A percentile compares a stretch with the other conserved stretches of the same genome.
Evolutionary conservation across 805 yeast genomes (phyloP).

Genomic region (Pichia deserticola): DNA sequence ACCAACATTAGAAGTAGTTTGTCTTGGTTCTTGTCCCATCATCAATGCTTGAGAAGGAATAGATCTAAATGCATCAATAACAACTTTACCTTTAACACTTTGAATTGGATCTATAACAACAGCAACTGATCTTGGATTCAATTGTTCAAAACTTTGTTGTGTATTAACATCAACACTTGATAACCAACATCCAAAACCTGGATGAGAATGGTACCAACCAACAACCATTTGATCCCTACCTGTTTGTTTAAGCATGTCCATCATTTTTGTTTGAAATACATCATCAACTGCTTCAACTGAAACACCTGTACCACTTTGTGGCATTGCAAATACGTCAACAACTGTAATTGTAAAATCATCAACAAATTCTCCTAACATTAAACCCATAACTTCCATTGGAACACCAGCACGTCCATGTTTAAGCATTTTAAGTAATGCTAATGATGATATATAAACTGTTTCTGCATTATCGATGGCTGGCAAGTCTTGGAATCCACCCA

Average conservation of each 20-base stretch:
- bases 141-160: slow-evolving; percentile 94
- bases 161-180: slow-evolving; percentile 96
- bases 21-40: slow-evolving; percentile 98
- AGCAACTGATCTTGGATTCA: slow-evolving; percentile 93
- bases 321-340: slow-evolving; percentile 98
- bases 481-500: slow-evolving; percentile 40
- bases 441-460: slow-evolving; percentile 91
- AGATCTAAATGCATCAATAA: slow-evolving; percentile 94
- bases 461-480: slow-evolving; percentile 92
- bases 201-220: slow-evolving; percentile 99
- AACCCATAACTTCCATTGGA: slow-evolving; percentile 85
- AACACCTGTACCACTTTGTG: slow-evolving; percentile 94
- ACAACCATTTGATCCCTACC: slow-evolving; percentile 99
- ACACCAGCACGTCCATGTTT: slow-evolving; percentile 94
- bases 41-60: slow-evolving; percentile 81
- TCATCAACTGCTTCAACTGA: slow-evolving; percentile 99
- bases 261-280: slow-evolving; percentile 97
- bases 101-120: slow-evolving; percentile 98
- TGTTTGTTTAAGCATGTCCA: slow-evolving; percentile 98
- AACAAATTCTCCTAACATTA: slow-evolving; percentile 96
- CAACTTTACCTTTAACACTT: slow-evolving; percentile 97
- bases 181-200: slow-evolving; percentile 99
- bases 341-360: slow-evolving; percentile 97
- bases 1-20: slow-evolving; percentile 93
- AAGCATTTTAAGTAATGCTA: slow-evolving; percentile 92